phyloP scores from a whole-genome alignment of 768 basidiomycete species.

The Leccinum imitatum region DNA sequence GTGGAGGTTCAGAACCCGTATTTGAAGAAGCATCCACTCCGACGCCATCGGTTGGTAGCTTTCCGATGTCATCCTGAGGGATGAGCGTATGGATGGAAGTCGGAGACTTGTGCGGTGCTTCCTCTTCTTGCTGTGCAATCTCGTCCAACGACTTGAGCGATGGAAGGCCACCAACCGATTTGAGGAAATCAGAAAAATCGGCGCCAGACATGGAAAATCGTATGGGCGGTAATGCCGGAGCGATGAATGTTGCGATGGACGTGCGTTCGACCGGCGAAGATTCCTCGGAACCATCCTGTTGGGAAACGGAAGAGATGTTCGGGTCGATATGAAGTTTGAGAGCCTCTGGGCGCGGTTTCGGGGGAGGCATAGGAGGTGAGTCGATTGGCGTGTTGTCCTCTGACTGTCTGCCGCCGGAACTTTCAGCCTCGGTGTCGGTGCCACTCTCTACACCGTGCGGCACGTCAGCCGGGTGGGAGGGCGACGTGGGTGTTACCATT shows the following conservation, averaged over 20 bases:
- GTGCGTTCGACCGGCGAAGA: constrained; percentile 65
- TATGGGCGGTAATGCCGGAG: constrained; percentile 86
- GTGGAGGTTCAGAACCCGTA: neutral
- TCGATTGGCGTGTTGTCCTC: constrained; percentile 24
- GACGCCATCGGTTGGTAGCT: neutral
- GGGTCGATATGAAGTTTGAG: constrained; percentile 27
- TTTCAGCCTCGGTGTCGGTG: constrained; percentile 67
- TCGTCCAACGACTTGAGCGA: constrained; percentile 48
- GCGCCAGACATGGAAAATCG: constrained; percentile 83
- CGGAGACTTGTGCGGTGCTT: constrained; percentile 27
- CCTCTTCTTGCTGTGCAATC: constrained; percentile 42
- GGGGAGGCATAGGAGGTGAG: constrained; percentile 44
- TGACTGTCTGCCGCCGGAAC: constrained; percentile 37
- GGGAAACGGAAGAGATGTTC: constrained; percentile 20
- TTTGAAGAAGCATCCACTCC: neutral
- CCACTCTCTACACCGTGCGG: constrained; percentile 73
- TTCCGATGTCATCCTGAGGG: constrained; percentile 8
- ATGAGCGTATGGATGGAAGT: constrained; percentile 20
- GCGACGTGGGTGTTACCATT: constrained; percentile 46
- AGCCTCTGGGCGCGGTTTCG: constrained; percentile 38
- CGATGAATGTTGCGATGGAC: constrained; percentile 75
- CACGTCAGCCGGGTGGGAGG: constrained; percentile 65
- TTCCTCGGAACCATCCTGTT: constrained; percentile 49
- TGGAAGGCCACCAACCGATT: constrained; percentile 51
- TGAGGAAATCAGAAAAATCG: constrained; percentile 78